These are phyloP conservation scores for Ambrosiella xylebori DNA, from an alignment of 2,329 filamentous ascomycete species.

Conservation along the genomic window DNA sequence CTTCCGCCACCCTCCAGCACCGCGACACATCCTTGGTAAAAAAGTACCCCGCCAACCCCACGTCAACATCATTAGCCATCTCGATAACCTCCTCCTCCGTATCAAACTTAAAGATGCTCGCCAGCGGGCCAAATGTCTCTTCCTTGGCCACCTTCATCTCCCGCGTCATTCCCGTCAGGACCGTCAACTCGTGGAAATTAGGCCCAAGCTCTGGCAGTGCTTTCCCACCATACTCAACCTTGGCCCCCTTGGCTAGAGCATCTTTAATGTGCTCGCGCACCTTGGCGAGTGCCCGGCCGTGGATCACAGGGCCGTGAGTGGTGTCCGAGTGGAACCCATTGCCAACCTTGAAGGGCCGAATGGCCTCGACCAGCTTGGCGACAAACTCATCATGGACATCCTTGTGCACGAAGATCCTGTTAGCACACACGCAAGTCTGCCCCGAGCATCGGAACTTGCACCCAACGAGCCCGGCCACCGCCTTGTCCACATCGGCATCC, in stretches of 20 bases:
- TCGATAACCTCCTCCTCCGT: constrained; percentile 52
- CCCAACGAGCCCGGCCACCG: constrained; percentile 46
- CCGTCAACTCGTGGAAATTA: constrained; percentile 54
- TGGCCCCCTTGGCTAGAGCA: constrained; percentile 42
- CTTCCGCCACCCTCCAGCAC: constrained; percentile 27
- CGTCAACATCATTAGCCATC: constrained; percentile 47
- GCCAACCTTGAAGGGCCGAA: constrained; percentile 40
- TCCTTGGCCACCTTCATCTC: constrained; percentile 51
- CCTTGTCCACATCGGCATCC: constrained; percentile 50
- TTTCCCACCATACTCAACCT: constrained; percentile 41
- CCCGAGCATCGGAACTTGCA: constrained; percentile 58
- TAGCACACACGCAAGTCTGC: constrained; percentile 53
- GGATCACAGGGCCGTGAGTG: constrained; percentile 46
- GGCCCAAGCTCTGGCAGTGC: constrained; percentile 38
- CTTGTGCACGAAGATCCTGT: constrained; percentile 42
- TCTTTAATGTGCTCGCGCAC: constrained; percentile 46
- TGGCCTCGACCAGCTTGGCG: constrained; percentile 31
- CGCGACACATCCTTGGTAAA: constrained; percentile 34
- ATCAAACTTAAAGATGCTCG: constrained; percentile 50
- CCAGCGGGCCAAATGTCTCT: constrained; percentile 57
- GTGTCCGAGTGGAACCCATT: constrained; percentile 35
- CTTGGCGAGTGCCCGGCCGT: constrained; percentile 45
- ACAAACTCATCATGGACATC: constrained; percentile 42
- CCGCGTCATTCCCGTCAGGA: constrained; percentile 47
- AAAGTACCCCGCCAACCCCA: constrained; percentile 57